phyloP scores from a whole-genome alignment of 345 rosid species.

The Dovyalis caffra region DNA sequence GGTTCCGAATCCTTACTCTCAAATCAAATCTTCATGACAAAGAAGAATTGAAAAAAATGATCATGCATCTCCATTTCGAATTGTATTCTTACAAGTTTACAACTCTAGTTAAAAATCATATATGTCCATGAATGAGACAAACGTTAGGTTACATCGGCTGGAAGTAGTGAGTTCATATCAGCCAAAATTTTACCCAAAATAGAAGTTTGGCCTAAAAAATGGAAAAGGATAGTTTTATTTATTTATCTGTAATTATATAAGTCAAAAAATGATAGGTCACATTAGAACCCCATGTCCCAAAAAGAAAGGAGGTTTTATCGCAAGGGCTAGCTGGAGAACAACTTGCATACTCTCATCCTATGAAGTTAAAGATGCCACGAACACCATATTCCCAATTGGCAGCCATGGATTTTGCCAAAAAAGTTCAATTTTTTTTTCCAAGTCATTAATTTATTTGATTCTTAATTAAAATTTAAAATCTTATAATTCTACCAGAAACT shows the following conservation, averaged over 20 bases:
- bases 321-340: constrained; percentile 3
- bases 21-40: neutral
- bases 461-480: neutral
- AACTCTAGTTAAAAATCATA: neutral
- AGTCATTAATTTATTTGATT: no score
- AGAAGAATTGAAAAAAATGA: no score
- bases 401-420: neutral
- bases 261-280: constrained; percentile 2
- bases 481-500: neutral
- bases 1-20: no score
- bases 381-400: neutral
- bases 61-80: neutral
- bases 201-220: neutral
- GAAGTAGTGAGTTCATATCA: neutral
- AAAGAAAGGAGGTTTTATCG: neutral
- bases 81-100: neutral
- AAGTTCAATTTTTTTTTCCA: no score
- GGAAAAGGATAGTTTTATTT: no score
- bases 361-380: neutral
- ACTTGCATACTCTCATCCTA: neutral
- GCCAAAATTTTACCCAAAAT: constrained; percentile 1
- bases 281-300: neutral
- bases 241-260: no score
- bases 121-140: neutral
- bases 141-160: neutral